phyloP scores from a whole-genome alignment of 768 basidiomycete species.

The Mycena alexandri region DNA sequence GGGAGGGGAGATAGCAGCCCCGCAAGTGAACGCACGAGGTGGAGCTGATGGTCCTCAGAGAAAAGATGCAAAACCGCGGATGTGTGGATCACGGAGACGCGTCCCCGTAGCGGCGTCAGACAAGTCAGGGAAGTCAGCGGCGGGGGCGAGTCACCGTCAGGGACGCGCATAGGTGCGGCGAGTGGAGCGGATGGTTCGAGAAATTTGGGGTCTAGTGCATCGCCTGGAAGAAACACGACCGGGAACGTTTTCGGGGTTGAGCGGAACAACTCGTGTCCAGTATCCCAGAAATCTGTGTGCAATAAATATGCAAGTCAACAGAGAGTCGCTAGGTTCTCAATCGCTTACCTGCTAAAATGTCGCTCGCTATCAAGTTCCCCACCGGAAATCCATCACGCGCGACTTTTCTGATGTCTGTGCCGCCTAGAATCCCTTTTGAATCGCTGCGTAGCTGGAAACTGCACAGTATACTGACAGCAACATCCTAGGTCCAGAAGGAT shows the following conservation, averaged over 20 bases:
- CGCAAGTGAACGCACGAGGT: conserved; percentile 56
- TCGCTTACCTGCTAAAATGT: conserved; percentile 46
- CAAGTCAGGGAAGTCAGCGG: conserved; percentile 49
- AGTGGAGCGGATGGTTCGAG: conserved; percentile 51
- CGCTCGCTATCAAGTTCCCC: conserved; percentile 51
- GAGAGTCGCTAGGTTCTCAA: neutral
- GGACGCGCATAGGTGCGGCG: conserved; percentile 32
- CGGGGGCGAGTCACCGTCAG: conserved; percentile 33
- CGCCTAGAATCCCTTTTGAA: conserved; percentile 45
- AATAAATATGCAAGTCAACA: neutral
- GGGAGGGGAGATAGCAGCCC: conserved; percentile 56
- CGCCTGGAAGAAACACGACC: conserved; percentile 66
- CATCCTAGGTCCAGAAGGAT: conserved; percentile 59
- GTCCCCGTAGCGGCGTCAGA: conserved; percentile 60
- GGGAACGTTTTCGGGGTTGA: conserved; percentile 66
- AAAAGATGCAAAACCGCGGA: conserved; percentile 68
- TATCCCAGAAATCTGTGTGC: conserved; percentile 67
- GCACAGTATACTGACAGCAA: conserved; percentile 50
- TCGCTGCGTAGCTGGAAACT: neutral
- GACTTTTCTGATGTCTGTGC: conserved; percentile 54
- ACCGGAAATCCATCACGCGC: conserved; percentile 56
- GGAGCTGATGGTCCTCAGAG: conserved; percentile 49
- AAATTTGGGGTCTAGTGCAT: conserved; percentile 62
- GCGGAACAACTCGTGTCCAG: conserved; percentile 72
- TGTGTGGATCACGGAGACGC: conserved; percentile 62